Evolutionary conservation across 2,329 filamentous ascomycete genomes (phyloP).

Genomic region (Tympanopsis confertula): DNA sequence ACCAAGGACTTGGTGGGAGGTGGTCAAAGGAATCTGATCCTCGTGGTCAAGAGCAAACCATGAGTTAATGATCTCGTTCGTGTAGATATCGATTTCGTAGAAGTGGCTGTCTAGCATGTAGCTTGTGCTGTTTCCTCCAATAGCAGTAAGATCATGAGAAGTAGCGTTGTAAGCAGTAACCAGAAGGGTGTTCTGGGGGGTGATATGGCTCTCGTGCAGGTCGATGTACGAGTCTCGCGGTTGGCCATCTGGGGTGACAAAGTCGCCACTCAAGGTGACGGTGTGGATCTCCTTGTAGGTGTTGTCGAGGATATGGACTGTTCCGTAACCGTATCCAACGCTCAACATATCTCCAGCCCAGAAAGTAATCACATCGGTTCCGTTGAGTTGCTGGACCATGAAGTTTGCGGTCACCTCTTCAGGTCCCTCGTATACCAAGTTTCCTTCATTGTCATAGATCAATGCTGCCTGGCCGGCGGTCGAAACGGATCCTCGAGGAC

Average conservation of each 20-base stretch:
- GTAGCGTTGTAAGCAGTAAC: not conserved
- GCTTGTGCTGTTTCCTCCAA: not conserved
- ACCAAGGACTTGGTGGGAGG: conserved; percentile 11
- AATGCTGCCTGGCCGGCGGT: conserved; percentile 15
- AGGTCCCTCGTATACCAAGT: conserved; percentile 20
- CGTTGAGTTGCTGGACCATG: conserved; percentile 18
- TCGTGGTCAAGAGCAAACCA: conserved; percentile 20
- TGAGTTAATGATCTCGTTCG: conserved; percentile 16
- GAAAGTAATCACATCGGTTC: conserved; percentile 19
- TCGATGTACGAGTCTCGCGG: conserved; percentile 15
- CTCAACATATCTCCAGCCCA: conserved; percentile 17
- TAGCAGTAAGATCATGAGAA: not conserved
- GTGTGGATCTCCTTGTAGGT: conserved; percentile 19
- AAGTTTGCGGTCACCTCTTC: conserved; percentile 17
- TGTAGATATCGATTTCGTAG: conserved; percentile 8
- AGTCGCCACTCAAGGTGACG: conserved; percentile 12
- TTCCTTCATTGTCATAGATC: conserved; percentile 20
- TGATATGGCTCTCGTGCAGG: conserved; percentile 9
- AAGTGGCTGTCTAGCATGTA: not conserved
- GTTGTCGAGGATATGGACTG: conserved; percentile 17
- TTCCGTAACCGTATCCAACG: conserved; percentile 15
- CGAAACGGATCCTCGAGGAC: conserved; percentile 13
- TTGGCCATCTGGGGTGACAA: conserved; percentile 10
- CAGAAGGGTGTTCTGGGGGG: not conserved
- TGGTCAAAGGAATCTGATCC: conserved; percentile 12